Conservation (phyloP, 164 flowering plant genomes). For the Euptelea pleiosperma region DNA sequence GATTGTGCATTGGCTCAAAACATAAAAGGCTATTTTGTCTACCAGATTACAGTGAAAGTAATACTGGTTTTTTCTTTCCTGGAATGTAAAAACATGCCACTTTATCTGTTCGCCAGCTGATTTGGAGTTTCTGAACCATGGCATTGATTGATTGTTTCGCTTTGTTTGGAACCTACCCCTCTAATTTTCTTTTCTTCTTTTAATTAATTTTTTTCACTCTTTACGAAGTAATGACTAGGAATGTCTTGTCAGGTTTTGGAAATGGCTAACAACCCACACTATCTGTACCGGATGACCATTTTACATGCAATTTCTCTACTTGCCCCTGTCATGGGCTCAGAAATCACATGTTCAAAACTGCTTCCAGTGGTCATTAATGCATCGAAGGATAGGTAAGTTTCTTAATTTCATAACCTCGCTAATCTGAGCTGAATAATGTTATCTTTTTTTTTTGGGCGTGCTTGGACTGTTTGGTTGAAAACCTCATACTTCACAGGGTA, state of each 20-base stretch:
- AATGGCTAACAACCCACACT: conserved; percentile 77
- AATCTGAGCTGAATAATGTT: background rate
- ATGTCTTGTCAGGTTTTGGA: conserved; percentile 61
- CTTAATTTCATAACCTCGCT: background rate
- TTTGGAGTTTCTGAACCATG: too few relatives aligned
- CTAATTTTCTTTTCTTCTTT: too few relatives aligned
- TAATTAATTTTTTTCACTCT: too few relatives aligned
- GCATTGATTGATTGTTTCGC: too few relatives aligned
- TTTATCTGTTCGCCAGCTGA: too few relatives aligned
- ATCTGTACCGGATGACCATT: conserved; percentile 86
- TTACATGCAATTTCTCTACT: conserved; percentile 78
- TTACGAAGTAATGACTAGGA: background rate
- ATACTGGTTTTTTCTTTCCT: too few relatives aligned
- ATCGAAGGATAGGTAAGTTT: conserved; percentile 72
- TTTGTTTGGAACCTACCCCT: too few relatives aligned
- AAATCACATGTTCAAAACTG: conserved; percentile 83
- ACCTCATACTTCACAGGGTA: conserved; percentile 43
- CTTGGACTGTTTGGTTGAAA: conserved; percentile 4
- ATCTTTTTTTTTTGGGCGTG: background rate
- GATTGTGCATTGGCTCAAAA: too few relatives aligned
- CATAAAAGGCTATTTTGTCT: too few relatives aligned
- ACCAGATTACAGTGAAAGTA: too few relatives aligned
- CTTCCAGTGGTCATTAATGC: conserved; percentile 71
- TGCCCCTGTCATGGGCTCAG: conserved; percentile 93
- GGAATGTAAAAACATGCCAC: too few relatives aligned